These are phyloP conservation scores for Komagataella ulmi DNA, from an alignment of 805 yeast species.

Conservation along the genomic window DNA sequence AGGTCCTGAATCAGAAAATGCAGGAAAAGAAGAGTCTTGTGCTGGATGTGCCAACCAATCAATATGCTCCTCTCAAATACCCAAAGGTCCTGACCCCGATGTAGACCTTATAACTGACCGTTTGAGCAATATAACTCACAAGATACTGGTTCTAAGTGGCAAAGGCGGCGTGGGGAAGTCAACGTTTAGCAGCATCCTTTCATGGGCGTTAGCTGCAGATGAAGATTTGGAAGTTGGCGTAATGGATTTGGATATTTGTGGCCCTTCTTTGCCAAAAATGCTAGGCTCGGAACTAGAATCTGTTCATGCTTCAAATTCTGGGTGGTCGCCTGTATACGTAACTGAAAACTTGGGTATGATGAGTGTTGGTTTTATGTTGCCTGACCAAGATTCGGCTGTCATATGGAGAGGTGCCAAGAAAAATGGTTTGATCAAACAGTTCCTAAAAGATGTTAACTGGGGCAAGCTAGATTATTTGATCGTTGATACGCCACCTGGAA, in stretches of 20 bases:
- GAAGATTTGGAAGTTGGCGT: slow-evolving; percentile 82
- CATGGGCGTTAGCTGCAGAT: slow-evolving; percentile 89
- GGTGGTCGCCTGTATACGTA: slow-evolving; percentile 95
- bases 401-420: slow-evolving; percentile 98
- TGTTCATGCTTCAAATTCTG: slow-evolving; percentile 79
- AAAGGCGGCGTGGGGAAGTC: slow-evolving; percentile 98
- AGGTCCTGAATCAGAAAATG: slow-evolving; percentile 89
- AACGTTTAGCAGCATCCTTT: slow-evolving; percentile 88
- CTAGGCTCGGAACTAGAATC: slow-evolving; percentile 81
- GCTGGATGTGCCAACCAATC: slow-evolving; percentile 88
- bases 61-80: slow-evolving; percentile 71
- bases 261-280: slow-evolving; percentile 93
- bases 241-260: slow-evolving; percentile 95
- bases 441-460: slow-evolving; percentile 93
- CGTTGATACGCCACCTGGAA: slow-evolving; percentile 97
- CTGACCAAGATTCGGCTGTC: slow-evolving; percentile 84
- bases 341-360: slow-evolving; percentile 91
- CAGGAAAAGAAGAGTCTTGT: slow-evolving; percentile 93
- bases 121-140: slow-evolving; percentile 55
- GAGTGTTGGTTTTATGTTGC: slow-evolving; percentile 92
- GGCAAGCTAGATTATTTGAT: slow-evolving; percentile 76
- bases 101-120: slow-evolving; percentile 61
- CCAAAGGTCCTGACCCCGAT: slow-evolving; percentile 95
- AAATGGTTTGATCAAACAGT: slow-evolving; percentile 85
- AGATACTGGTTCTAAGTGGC: slow-evolving; percentile 66